phyloP scores from a whole-genome alignment of 2,329 filamentous ascomycete species.

The Colletotrichum lini region DNA sequence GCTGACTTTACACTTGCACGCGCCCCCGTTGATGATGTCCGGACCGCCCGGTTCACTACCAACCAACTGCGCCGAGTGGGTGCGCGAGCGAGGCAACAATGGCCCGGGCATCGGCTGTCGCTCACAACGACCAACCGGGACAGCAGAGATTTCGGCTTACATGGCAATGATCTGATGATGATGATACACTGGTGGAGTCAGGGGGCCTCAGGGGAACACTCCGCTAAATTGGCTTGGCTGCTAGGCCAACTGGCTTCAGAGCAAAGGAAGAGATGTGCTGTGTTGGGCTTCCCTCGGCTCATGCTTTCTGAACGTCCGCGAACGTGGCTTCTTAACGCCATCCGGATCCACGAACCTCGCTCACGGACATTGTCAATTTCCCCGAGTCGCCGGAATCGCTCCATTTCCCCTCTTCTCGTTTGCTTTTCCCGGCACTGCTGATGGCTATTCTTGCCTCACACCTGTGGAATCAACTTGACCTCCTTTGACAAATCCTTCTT shows the following conservation, averaged over 20 bases:
- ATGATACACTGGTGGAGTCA: slow-evolving; percentile 11
- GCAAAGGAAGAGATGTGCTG: not conserved
- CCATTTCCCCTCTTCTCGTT: slow-evolving; percentile 3
- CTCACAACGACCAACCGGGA: slow-evolving; percentile 9
- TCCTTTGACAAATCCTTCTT: not conserved
- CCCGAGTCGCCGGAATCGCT: slow-evolving; percentile 7
- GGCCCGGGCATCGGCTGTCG: slow-evolving; percentile 21
- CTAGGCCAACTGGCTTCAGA: not conserved
- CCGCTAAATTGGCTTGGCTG: slow-evolving; percentile 27
- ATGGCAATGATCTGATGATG: slow-evolving; percentile 34
- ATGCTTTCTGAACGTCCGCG: not conserved
- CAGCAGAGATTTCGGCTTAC: slow-evolving; percentile 31
- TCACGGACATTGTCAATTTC: slow-evolving; percentile 36
- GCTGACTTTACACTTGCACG: slow-evolving; percentile 23
- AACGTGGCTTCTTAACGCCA: slow-evolving; percentile 10
- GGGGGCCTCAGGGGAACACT: slow-evolving; percentile 7
- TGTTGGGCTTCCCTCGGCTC: no score
- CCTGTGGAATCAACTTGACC: not conserved
- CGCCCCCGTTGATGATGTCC: slow-evolving; percentile 9
- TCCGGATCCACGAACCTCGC: slow-evolving; percentile 31
- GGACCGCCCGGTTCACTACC: slow-evolving; percentile 35
- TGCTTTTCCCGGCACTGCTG: slow-evolving; percentile 4
- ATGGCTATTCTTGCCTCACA: not conserved
- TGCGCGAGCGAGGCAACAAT: slow-evolving; percentile 1
- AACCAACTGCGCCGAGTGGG: slow-evolving; percentile 3